Conservation (phyloP, 2,329 filamentous ascomycete genomes). For the Aciculosporium take region DNA sequence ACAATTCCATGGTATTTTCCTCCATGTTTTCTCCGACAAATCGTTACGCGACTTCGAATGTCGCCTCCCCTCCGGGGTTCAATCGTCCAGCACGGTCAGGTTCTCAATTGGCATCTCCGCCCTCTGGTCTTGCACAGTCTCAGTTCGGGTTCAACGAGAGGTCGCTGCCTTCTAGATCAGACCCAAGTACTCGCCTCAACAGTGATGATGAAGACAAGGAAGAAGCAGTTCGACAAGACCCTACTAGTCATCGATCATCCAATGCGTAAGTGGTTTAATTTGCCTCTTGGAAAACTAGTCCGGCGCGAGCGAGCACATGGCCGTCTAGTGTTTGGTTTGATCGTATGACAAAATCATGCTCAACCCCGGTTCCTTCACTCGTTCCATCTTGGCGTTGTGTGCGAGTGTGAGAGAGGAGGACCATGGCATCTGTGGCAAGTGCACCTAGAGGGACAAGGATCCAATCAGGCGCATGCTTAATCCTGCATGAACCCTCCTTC, state of each 20-base stretch:
- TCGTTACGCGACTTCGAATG: conserved; percentile 76
- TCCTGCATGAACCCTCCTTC: not conserved
- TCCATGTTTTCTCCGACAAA: conserved; percentile 72
- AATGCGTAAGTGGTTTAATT: conserved; percentile 54
- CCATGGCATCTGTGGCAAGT: not conserved
- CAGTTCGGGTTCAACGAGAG: conserved; percentile 34
- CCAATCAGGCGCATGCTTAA: not conserved
- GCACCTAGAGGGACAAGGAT: not conserved
- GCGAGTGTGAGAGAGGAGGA: not conserved
- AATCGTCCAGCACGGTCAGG: conserved; percentile 62
- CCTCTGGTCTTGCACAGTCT: conserved; percentile 45
- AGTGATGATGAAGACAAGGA: conserved; percentile 86
- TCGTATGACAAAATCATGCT: not conserved
- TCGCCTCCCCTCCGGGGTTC: conserved; percentile 68
- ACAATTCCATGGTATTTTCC: conserved; percentile 54
- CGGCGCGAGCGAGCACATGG: not conserved
- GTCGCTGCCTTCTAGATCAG: conserved; percentile 63
- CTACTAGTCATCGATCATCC: conserved; percentile 57
- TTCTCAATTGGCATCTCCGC: conserved; percentile 68
- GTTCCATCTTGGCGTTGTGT: not conserved
- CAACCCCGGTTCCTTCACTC: not conserved
- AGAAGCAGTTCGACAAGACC: conserved; percentile 52
- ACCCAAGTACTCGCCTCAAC: conserved; percentile 75
- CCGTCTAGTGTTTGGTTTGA: not conserved
- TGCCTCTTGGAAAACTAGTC: not conserved